These are phyloP conservation scores for Cystoisospora suis DNA, from an alignment of 169 alveolate species.

Conservation along the genomic window DNA sequence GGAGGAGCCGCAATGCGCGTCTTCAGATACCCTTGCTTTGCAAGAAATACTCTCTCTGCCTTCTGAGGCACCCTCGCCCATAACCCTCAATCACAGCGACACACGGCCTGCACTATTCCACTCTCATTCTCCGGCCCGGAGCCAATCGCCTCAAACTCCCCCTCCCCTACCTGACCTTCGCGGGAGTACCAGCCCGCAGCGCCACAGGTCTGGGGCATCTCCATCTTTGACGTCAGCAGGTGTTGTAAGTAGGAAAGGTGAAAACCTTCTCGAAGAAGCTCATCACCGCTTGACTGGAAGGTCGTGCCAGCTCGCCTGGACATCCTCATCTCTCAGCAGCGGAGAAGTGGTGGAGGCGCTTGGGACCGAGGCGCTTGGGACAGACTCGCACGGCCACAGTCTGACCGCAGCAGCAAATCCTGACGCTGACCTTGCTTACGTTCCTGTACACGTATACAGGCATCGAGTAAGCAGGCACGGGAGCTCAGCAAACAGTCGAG, in stretches of 20 bases:
- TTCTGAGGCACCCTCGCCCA: constrained; percentile 4
- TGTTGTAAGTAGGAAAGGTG: too few relatives aligned
- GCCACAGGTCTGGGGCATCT: too few relatives aligned
- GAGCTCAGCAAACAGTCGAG: background rate
- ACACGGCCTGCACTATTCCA: constrained; percentile 11
- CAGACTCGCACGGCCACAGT: background rate
- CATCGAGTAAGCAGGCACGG: background rate
- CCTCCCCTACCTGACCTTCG: too few relatives aligned
- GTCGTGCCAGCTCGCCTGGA: too few relatives aligned
- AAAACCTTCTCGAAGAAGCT: too few relatives aligned
- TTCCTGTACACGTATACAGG: background rate
- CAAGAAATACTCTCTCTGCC: background rate
- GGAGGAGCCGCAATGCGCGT: background rate
- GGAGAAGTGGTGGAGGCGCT: background rate
- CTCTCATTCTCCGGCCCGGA: background rate
- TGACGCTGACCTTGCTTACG: constrained; percentile 1
- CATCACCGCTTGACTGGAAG: too few relatives aligned
- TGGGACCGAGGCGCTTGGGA: background rate
- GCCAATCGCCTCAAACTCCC: background rate
- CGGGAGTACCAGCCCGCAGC: too few relatives aligned
- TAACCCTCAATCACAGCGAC: background rate
- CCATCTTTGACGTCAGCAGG: too few relatives aligned
- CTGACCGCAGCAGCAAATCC: too few relatives aligned
- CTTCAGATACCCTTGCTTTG: too few relatives aligned
- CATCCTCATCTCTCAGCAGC: background rate